Evolutionary conservation across 306 rosid species (phyloP), one percentile per base, ranked within the genome.

Genomic region (Potentilla sterilis): DNA sequence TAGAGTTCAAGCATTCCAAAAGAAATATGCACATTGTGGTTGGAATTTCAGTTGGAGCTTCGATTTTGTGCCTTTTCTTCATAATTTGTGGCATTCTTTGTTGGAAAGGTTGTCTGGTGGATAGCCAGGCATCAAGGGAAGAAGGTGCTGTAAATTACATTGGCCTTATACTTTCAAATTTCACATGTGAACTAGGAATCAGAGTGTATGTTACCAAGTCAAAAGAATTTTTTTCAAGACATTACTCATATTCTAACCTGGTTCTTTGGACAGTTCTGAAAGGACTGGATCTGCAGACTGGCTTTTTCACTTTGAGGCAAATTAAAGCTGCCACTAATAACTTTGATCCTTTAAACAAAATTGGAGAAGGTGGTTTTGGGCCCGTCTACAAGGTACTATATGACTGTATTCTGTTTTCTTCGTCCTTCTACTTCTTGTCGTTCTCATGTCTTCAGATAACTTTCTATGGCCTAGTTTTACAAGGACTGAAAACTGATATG

Each of bases 281-380:
- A 57, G 75, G 46, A 3, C n/a, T n/a, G n/a, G n/a, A n/a, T n/a
- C n/a, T n/a, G n/a, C n/a, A n/a, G n/a, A n/a, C n/a, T n/a, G n/a
- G 72, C 9, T 64, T 32, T 63, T 61, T 75, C 44, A 69, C 70
- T 5, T 75, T 18, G 28, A 69, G 75, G n/a, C 64, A 73, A 54
- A 38, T 57, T 4, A 59, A 69, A 81, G 87, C 80, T 15, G 90
- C 96, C 67, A 90, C 96, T 13, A 76, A 88, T 67, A 83, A 82
- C 75, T 89, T 89, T 28, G 74, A 57, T 81, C 80, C 86, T 73
- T 52, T 32, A 61, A 89, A 87, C 76, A 86, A 81, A 82, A 68
- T 89, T 22, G 95, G 92, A 64, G 92, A 89, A 79, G 95, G 95
- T 18, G 96, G 92, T 81, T 90, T 90, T 83, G 96, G 96, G 75